These are phyloP conservation scores for Lonicera japonica DNA, from an alignment of 129 eudicot species.

Conservation along the genomic window DNA sequence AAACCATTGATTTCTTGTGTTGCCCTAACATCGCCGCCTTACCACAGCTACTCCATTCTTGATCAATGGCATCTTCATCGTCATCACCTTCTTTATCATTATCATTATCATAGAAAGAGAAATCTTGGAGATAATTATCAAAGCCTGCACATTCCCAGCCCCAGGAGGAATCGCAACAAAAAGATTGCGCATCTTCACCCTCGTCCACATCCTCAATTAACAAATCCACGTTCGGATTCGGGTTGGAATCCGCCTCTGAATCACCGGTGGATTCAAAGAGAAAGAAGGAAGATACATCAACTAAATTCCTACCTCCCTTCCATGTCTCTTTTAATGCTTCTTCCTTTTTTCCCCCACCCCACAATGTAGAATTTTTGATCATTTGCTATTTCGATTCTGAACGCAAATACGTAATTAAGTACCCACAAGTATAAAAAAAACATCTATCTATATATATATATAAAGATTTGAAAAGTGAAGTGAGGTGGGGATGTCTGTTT, in stretches of 20 bases:
- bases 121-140: background rate
- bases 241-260: background rate
- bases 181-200: background rate
- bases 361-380: background rate
- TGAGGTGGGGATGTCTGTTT: background rate
- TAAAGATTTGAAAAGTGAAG: too few species aligned
- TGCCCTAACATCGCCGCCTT: slow-evolving; percentile 3
- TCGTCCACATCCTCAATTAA: background rate
- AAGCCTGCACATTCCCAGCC: background rate
- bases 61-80: slow-evolving; percentile 2
- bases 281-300: background rate
- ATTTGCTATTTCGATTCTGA: too few species aligned
- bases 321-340: background rate
- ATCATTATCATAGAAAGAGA: background rate
- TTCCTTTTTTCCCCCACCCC: background rate
- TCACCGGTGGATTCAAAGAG: background rate
- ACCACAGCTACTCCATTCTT: background rate
- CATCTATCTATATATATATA: too few species aligned
- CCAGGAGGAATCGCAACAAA: background rate
- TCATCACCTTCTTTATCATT: background rate
- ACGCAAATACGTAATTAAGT: too few species aligned
- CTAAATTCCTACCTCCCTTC: background rate
- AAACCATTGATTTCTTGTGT: background rate
- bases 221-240: background rate
- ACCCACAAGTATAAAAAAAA: too few species aligned